Conservation (phyloP, 2,329 filamentous ascomycete species). For the Fusarium foetens region DNA sequence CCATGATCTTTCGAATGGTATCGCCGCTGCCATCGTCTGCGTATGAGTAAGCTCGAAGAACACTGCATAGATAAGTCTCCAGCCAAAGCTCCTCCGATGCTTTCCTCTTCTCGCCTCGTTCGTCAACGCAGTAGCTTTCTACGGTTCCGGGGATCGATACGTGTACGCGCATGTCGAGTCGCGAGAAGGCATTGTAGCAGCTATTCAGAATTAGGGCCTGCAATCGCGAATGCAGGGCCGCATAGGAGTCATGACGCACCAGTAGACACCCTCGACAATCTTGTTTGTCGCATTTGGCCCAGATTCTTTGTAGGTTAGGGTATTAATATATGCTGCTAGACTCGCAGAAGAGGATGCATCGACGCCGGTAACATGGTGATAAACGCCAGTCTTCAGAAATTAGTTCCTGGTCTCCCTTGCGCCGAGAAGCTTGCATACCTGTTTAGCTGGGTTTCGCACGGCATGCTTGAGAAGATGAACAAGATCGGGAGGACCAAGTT, state of each 20-base stretch:
- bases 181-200: constrained; percentile 99
- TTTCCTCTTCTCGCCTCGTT: constrained; percentile 92
- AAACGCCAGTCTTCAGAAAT: constrained; percentile 78
- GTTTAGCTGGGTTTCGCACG: constrained; percentile 66
- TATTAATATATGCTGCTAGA: constrained; percentile 97
- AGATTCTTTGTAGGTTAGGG: constrained; percentile 87
- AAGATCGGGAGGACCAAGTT: constrained; percentile 94
- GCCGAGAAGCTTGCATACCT: constrained; percentile 52
- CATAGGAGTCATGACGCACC: constrained; percentile 62
- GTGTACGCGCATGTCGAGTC: constrained; percentile 97
- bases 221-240: constrained; percentile 45
- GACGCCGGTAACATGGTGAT: constrained; percentile 97
- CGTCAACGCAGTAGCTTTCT: constrained; percentile 97
- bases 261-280: constrained; percentile 94
- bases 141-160: constrained; percentile 97
- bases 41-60: constrained; percentile 94
- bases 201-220: constrained; percentile 45
- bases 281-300: constrained; percentile 78
- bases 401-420: constrained; percentile 34
- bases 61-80: constrained; percentile 96
- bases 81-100: constrained; percentile 96
- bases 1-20: constrained; percentile 94
- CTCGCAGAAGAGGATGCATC: constrained; percentile 98
- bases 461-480: constrained; percentile 90
- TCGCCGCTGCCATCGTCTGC: constrained; percentile 95